Percentiles rank a stretch among this genome's conserved stretches.
Conservation (phyloP, 2,329 filamentous ascomycete genomes). For the Leptographium radiaticola region DNA sequence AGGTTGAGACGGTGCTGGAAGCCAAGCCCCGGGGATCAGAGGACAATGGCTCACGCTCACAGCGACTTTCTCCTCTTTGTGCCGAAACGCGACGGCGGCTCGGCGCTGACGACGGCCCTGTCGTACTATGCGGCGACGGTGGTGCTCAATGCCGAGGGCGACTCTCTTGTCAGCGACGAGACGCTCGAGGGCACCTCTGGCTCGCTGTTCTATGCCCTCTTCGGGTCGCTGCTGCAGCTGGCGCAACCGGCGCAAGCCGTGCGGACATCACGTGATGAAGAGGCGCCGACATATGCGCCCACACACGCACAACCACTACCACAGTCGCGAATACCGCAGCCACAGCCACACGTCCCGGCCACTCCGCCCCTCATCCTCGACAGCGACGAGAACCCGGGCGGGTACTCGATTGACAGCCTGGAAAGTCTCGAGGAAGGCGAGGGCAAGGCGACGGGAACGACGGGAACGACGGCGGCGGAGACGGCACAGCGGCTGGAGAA, state of each 20-base stretch:
- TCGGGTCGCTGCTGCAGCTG: slow-evolving; percentile 63
- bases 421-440: slow-evolving; percentile 1
- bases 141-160: slow-evolving; percentile 84
- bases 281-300: neutral
- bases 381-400: neutral
- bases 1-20: slow-evolving; percentile 23
- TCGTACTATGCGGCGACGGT: slow-evolving; percentile 86
- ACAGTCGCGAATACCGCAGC: neutral
- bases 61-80: slow-evolving; percentile 94
- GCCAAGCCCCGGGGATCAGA: no score
- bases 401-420: neutral
- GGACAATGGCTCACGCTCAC: slow-evolving; percentile 1
- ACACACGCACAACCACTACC: neutral
- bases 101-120: slow-evolving; percentile 67
- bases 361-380: neutral
- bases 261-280: neutral
- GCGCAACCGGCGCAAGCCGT: slow-evolving; percentile 31
- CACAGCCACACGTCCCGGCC: neutral
- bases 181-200: slow-evolving; percentile 83
- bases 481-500: neutral
- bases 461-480: neutral
- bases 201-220: slow-evolving; percentile 59
- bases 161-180: slow-evolving; percentile 84
- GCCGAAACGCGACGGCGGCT: slow-evolving; percentile 47
- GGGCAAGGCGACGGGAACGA: slow-evolving; percentile 2